phyloP scores from a whole-genome alignment of 441 rosid species.

The Adansonia madagascariensis region DNA sequence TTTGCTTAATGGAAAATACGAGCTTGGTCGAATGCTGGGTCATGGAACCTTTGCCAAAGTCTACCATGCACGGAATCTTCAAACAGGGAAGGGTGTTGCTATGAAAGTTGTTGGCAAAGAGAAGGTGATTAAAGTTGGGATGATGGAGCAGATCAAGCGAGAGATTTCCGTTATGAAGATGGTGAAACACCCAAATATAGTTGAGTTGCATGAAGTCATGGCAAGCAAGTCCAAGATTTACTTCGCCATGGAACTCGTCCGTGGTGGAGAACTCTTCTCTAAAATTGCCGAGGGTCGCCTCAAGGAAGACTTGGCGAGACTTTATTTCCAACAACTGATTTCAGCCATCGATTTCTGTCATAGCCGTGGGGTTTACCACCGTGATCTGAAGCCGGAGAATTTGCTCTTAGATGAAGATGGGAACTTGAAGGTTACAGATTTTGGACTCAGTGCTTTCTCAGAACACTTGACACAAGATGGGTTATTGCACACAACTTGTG shows the following conservation, averaged over 20 bases:
- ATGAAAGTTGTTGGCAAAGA: slow-evolving; percentile 91
- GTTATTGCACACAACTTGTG: slow-evolving; percentile 78
- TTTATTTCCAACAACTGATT: slow-evolving; percentile 76
- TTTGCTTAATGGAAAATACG: slow-evolving; percentile 75
- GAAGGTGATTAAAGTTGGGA: slow-evolving; percentile 81
- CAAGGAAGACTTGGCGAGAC: slow-evolving; percentile 66
- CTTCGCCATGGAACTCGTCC: slow-evolving; percentile 86
- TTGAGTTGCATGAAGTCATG: slow-evolving; percentile 88
- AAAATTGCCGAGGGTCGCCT: slow-evolving; percentile 67
- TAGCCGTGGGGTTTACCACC: slow-evolving; percentile 84
- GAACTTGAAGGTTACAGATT: slow-evolving; percentile 78
- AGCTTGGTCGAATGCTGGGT: slow-evolving; percentile 76
- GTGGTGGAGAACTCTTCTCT: slow-evolving; percentile 82
- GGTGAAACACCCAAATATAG: slow-evolving; percentile 81
- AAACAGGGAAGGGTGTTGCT: slow-evolving; percentile 61
- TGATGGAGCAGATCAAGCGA: slow-evolving; percentile 82
- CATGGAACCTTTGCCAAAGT: slow-evolving; percentile 91
- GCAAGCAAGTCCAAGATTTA: slow-evolving; percentile 90
- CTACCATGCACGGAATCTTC: slow-evolving; percentile 59
- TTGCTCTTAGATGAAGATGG: slow-evolving; percentile 76
- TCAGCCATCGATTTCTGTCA: slow-evolving; percentile 89
- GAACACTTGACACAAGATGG: slow-evolving; percentile 83
- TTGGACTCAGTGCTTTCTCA: slow-evolving; percentile 71
- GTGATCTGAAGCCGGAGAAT: slow-evolving; percentile 86
- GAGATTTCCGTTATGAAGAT: slow-evolving; percentile 93